Percentiles rank a stretch among this genome's conserved stretches.
These are phyloP conservation scores for Phytophthora melonis DNA, from an alignment of 352 stramenopile genomes.

Conservation along the genomic window DNA sequence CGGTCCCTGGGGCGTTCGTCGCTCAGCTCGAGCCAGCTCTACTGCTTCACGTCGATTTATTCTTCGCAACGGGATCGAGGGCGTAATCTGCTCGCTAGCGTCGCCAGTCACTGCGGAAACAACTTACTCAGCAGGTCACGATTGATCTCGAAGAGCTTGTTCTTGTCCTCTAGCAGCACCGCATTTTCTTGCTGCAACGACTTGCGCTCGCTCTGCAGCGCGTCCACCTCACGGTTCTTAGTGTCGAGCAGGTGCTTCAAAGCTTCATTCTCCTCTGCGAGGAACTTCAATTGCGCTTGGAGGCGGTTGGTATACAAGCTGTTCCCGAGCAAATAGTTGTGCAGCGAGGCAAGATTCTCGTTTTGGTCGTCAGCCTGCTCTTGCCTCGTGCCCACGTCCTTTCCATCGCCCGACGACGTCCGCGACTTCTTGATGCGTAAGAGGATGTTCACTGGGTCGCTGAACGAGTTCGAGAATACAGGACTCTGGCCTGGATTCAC, in stretches of 20 bases:
- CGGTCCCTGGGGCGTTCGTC: slow-evolving; percentile 9
- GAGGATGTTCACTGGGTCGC: slow-evolving; percentile 79
- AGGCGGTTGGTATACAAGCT: slow-evolving; percentile 82
- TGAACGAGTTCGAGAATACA: slow-evolving; percentile 69
- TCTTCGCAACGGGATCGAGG: slow-evolving; percentile 26
- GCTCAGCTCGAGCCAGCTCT: slow-evolving; percentile 25
- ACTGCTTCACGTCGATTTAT: slow-evolving; percentile 28
- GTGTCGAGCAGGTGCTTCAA: slow-evolving; percentile 58
- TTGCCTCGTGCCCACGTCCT: slow-evolving; percentile 43
- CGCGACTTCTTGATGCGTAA: slow-evolving; percentile 82
- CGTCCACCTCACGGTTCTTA: slow-evolving; percentile 67
- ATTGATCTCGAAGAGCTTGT: slow-evolving; percentile 86
- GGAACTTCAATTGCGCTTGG: slow-evolving; percentile 73
- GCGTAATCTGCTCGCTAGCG: slow-evolving; percentile 1
- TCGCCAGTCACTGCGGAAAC: slow-evolving; percentile 60
- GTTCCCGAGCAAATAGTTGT: slow-evolving; percentile 75
- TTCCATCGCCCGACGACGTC: slow-evolving; percentile 37
- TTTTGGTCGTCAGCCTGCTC: slow-evolving; percentile 51
- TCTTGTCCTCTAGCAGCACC: slow-evolving; percentile 76
- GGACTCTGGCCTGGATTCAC: slow-evolving; percentile 31
- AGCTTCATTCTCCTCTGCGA: slow-evolving; percentile 70
- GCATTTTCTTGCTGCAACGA: slow-evolving; percentile 74
- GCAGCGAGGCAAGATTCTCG: slow-evolving; percentile 67
- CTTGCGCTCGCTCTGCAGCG: slow-evolving; percentile 62
- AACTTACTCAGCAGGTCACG: slow-evolving; percentile 71